These are phyloP conservation scores for Corynespora cassiicola DNA, from an alignment of 2,329 filamentous ascomycete genomes.

Conservation along the genomic window DNA sequence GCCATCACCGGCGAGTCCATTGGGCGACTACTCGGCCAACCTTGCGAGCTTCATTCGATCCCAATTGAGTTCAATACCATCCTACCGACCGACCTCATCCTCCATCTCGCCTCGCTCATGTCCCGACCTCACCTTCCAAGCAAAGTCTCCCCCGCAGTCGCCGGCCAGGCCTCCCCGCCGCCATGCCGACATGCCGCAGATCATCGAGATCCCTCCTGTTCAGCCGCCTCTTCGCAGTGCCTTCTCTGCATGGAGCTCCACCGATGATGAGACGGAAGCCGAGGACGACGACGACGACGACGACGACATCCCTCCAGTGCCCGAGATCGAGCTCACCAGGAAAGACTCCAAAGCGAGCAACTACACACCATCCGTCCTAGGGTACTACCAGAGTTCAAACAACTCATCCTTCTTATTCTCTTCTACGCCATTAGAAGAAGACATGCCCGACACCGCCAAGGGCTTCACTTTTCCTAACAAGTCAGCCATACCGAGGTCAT, in stretches of 20 bases:
- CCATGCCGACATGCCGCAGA: slow-evolving; percentile 24
- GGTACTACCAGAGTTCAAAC: slow-evolving; percentile 35
- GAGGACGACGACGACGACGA: too few species aligned
- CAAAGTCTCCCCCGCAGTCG: slow-evolving; percentile 26
- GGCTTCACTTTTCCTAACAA: slow-evolving; percentile 27
- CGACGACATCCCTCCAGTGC: slow-evolving; percentile 28
- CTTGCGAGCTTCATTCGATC: slow-evolving; percentile 44
- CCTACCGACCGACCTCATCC: slow-evolving; percentile 26
- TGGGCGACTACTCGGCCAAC: slow-evolving; percentile 43
- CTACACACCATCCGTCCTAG: slow-evolving; percentile 36
- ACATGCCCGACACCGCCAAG: slow-evolving; percentile 24
- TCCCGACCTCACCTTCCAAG: slow-evolving; percentile 33
- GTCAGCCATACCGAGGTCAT: slow-evolving; percentile 16
- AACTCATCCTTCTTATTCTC: slow-evolving; percentile 38
- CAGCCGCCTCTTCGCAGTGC: slow-evolving; percentile 40
- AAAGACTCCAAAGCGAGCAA: slow-evolving; percentile 21
- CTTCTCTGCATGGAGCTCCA: slow-evolving; percentile 47
- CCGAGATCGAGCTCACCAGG: slow-evolving; percentile 10
- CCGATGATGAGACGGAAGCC: slow-evolving; percentile 40
- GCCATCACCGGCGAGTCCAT: slow-evolving; percentile 18
- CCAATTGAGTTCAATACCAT: slow-evolving; percentile 41
- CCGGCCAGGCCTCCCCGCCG: slow-evolving; percentile 22
- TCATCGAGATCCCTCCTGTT: slow-evolving; percentile 37
- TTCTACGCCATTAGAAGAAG: slow-evolving; percentile 32
- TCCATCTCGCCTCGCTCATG: slow-evolving; percentile 35